Evolutionary conservation across 768 basidiomycete species (phyloP), one percentile per base, ranked within the genome.

Genomic region (Termitomyces sp.): DNA sequence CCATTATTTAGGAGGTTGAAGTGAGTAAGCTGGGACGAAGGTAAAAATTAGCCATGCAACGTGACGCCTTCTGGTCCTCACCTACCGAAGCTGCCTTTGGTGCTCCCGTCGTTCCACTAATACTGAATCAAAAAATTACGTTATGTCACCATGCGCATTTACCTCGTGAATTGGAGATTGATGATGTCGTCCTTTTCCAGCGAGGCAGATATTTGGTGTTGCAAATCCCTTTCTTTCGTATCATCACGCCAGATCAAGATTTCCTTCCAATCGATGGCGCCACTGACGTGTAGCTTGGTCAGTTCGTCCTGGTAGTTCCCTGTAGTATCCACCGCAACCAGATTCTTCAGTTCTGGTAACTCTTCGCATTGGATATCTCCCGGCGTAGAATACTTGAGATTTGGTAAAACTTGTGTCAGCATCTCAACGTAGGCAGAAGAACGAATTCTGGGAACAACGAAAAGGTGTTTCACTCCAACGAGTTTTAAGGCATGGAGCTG

Each of bases 101-200:
- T 0, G 75, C 66, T 14, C 89, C 91, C 2, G 91, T 91, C 10
- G 91, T 91, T 3, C 89, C 89, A 62, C 90, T 91, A 59, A 49
- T 52, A 54, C 30, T 9, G 45, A 19, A 34, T 58, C 16, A 59
- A 21, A 3, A 44, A 16, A 12, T 21, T 21, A 27, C 1, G 44
- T n/a, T 28, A 42, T 27, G 28, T 23, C 9, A 10, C 37, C 25
- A 53, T 19, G 47, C 25, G 57, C 30, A 52, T 68, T 11, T 58
- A 88, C 89, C 89, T 92, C 32, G 91, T 93, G 64, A 92, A 94
- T 64, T 94, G 91, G 56, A 94, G 63, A 64, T 91, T 94, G 47
- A 91, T 84, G 5, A 91, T 76, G 28, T 93, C 91, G 55, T 89
- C 83, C 41, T 81, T 79, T 7, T 76, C 52, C 53, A 86, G 63